Percentiles rank a stretch among this genome's conserved stretches.
Conservation (phyloP, 352 stramenopile species). For the Phytophthora cactorum region DNA sequence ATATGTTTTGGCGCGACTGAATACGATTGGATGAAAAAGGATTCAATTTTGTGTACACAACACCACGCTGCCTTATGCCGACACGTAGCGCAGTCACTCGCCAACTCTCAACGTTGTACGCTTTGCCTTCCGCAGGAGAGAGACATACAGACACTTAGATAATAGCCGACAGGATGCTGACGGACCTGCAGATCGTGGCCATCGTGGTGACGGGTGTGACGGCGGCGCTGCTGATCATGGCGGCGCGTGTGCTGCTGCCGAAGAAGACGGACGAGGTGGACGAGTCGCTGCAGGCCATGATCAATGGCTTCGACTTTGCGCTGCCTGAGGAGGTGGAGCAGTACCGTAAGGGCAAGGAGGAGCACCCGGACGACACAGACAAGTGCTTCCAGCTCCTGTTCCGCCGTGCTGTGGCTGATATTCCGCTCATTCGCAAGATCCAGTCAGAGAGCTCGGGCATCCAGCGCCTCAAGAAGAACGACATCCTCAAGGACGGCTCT, state of each 20-base stretch:
- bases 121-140: slow-evolving; percentile 2
- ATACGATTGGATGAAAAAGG: slow-evolving; percentile 21
- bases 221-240: slow-evolving; percentile 63
- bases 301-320: slow-evolving; percentile 91
- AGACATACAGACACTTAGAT: slow-evolving; percentile 15
- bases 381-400: slow-evolving; percentile 85
- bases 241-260: slow-evolving; percentile 72
- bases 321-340: slow-evolving; percentile 81
- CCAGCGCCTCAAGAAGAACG: slow-evolving; percentile 87
- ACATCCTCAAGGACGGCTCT: slow-evolving; percentile 89
- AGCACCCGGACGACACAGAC: slow-evolving; percentile 70
- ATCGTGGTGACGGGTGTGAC: slow-evolving; percentile 65
- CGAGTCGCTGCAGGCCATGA: slow-evolving; percentile 85
- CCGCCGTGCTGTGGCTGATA: slow-evolving; percentile 81
- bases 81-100: slow-evolving; percentile 46
- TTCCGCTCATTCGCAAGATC: slow-evolving; percentile 89
- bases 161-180: slow-evolving; percentile 47
- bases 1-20: slow-evolving; percentile 9
- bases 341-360: slow-evolving; percentile 75
- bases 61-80: slow-evolving; percentile 22
- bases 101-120: slow-evolving; percentile 15
- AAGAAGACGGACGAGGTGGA: slow-evolving; percentile 77
- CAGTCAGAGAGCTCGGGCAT: slow-evolving; percentile 87
- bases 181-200: slow-evolving; percentile 79
- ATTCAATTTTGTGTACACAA: neutral